These are phyloP conservation scores for Clarireedia sp. DNA, from an alignment of 2,329 filamentous ascomycete genomes.

Conservation along the genomic window DNA sequence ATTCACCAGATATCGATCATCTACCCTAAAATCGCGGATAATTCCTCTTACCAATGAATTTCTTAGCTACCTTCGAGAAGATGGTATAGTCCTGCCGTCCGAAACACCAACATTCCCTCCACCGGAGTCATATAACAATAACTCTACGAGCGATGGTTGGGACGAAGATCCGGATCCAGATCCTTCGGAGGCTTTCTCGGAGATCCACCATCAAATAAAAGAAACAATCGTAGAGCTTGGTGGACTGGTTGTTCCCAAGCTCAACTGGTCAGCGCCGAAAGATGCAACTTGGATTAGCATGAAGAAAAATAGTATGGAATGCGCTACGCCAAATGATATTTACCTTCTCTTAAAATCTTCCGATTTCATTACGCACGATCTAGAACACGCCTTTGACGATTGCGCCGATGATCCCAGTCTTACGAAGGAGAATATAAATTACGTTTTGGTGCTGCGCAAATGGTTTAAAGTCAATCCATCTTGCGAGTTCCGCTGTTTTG, in stretches of 20 bases:
- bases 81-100: slow-evolving; percentile 82
- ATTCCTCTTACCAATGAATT: slow-evolving; percentile 71
- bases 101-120: slow-evolving; percentile 35
- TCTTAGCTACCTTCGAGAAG: slow-evolving; percentile 78
- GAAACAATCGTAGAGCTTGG: slow-evolving; percentile 72
- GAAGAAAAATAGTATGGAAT: slow-evolving; percentile 84
- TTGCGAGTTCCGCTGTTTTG: slow-evolving; percentile 93
- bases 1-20: slow-evolving; percentile 57
- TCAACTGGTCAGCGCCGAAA: slow-evolving; percentile 97
- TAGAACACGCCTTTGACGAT: slow-evolving; percentile 87
- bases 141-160: slow-evolving; percentile 48
- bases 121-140: slow-evolving; percentile 21
- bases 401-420: slow-evolving; percentile 33
- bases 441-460: slow-evolving; percentile 70
- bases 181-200: slow-evolving; percentile 42
- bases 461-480: slow-evolving; percentile 84
- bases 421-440: slow-evolving; percentile 32
- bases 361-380: slow-evolving; percentile 87
- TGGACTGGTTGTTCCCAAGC: slow-evolving; percentile 80
- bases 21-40: slow-evolving; percentile 79
- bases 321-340: slow-evolving; percentile 78
- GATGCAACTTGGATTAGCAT: slow-evolving; percentile 88
- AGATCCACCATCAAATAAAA: slow-evolving; percentile 70
- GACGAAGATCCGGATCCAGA: slow-evolving; percentile 36
- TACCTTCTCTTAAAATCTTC: slow-evolving; percentile 92